phyloP scores from a whole-genome alignment of 495 filamentous ascomycete species.

The Hyaloscypha finlandica region DNA sequence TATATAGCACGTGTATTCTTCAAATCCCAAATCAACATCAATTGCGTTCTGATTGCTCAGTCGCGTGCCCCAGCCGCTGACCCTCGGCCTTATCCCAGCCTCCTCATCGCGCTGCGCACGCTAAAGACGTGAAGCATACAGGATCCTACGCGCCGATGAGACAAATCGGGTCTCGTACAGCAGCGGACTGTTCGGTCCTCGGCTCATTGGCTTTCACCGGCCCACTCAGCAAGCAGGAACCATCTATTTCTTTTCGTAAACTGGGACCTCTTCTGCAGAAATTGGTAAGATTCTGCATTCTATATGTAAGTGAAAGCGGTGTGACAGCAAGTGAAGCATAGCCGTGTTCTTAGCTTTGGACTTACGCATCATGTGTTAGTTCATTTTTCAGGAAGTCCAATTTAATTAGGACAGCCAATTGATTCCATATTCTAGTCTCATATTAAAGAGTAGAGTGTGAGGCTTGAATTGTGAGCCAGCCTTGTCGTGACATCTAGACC shows the following conservation, averaged over 20 bases:
- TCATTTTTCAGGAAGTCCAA: not conserved
- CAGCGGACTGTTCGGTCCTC: slow-evolving; percentile 16
- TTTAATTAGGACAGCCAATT: not conserved
- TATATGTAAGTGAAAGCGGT: slow-evolving; percentile 13
- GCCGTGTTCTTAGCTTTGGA: not conserved
- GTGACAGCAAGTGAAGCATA: slow-evolving; percentile 9
- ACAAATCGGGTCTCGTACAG: slow-evolving; percentile 32
- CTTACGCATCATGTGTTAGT: not conserved
- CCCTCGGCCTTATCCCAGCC: slow-evolving; percentile 24
- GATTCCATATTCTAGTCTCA: not conserved
- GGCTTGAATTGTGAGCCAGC: not conserved
- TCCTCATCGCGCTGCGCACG: slow-evolving; percentile 20
- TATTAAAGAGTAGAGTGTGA: not conserved
- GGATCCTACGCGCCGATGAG: slow-evolving; percentile 28
- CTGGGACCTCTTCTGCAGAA: not conserved
- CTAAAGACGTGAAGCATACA: slow-evolving; percentile 6
- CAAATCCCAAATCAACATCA: not conserved
- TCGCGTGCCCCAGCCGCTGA: slow-evolving; percentile 9
- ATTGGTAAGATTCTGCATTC: not conserved
- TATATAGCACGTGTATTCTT: not conserved
- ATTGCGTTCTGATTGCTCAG: slow-evolving; percentile 5
- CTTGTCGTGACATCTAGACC: not conserved
- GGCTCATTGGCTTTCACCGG: slow-evolving; percentile 6
- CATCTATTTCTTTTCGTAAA: not conserved
- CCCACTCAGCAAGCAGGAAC: slow-evolving; percentile 13